A percentile compares a stretch with the other conserved stretches of the same genome.
These are phyloP conservation scores for Rhodotorula sp. DNA, from an alignment of 1,284 basidiomycete genomes.

Conservation along the genomic window DNA sequence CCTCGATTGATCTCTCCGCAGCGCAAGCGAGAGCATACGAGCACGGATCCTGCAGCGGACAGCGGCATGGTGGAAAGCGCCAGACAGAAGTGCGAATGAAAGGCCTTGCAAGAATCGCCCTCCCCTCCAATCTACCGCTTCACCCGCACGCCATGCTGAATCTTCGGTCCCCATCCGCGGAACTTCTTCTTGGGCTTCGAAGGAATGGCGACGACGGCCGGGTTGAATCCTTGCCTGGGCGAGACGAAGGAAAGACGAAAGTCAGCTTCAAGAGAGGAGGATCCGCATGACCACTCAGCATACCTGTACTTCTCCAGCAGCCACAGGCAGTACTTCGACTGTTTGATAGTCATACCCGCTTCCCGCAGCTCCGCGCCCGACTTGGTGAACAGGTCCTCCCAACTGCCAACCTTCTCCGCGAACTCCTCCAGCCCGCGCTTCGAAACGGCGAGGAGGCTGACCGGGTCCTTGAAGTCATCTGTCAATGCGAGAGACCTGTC, in stretches of 20 bases:
- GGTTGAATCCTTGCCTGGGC: slow-evolving; percentile 31
- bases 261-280: neutral
- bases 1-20: too few species aligned
- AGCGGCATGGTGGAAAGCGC: too few species aligned
- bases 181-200: slow-evolving; percentile 27
- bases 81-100: neutral
- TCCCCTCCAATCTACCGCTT: slow-evolving; percentile 14
- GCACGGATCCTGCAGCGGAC: too few species aligned
- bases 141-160: slow-evolving; percentile 31
- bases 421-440: slow-evolving; percentile 19
- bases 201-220: slow-evolving; percentile 14
- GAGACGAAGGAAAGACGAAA: neutral
- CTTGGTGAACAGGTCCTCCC: slow-evolving; percentile 20
- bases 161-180: slow-evolving; percentile 29
- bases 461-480: slow-evolving; percentile 20
- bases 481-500: neutral
- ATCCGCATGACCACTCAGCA: neutral
- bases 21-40: too few species aligned
- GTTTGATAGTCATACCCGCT: slow-evolving; percentile 25
- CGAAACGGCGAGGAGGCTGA: slow-evolving; percentile 16
- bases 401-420: slow-evolving; percentile 28
- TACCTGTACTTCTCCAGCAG: slow-evolving; percentile 35
- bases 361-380: slow-evolving; percentile 19
- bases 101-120: neutral
- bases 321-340: slow-evolving; percentile 31